Percentiles rank a stretch among this genome's conserved stretches.
phyloP scores from a whole-genome alignment of 306 rosid species.

The Sechiopsis laciniata region DNA sequence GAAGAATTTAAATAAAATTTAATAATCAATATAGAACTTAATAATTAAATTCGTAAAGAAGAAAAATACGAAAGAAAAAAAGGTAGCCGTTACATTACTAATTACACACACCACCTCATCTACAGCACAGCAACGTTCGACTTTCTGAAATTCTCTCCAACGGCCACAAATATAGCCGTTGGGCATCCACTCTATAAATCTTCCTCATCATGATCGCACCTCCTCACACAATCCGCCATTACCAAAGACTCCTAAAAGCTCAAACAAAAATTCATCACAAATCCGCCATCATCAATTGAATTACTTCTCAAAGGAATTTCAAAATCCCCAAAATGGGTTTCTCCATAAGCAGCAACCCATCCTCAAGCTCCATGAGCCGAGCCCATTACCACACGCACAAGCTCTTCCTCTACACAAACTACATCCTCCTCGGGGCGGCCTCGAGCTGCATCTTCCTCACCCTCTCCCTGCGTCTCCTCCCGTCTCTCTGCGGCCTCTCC shows the following conservation, averaged over 20 bases:
- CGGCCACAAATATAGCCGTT: background rate
- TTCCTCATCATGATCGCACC: background rate
- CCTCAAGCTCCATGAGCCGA: constrained; percentile 17
- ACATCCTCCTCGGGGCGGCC: constrained; percentile 76
- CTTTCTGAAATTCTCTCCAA: background rate
- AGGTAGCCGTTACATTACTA: background rate
- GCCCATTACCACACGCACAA: constrained; percentile 60
- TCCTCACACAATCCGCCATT: background rate
- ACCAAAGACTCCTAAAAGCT: background rate
- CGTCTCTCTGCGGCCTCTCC: constrained; percentile 71
- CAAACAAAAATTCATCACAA: background rate
- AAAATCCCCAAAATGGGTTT: constrained; percentile 33
- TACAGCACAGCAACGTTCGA: background rate
- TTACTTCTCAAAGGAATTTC: too few relatives aligned
- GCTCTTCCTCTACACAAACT: constrained; percentile 70
- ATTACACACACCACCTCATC: background rate
- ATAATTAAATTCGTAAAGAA: too few relatives aligned
- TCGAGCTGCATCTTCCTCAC: constrained; percentile 95
- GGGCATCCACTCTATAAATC: background rate
- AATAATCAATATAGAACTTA: too few relatives aligned
- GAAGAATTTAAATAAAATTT: too few relatives aligned
- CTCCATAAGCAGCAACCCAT: constrained; percentile 18
- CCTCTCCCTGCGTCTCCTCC: constrained; percentile 73
- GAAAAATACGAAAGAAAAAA: background rate
- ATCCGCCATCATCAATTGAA: too few relatives aligned